Percentiles rank a stretch among this genome's conserved stretches.
phyloP scores from a whole-genome alignment of 495 filamentous ascomycete genomes.

The Rhypophila decipiens region DNA sequence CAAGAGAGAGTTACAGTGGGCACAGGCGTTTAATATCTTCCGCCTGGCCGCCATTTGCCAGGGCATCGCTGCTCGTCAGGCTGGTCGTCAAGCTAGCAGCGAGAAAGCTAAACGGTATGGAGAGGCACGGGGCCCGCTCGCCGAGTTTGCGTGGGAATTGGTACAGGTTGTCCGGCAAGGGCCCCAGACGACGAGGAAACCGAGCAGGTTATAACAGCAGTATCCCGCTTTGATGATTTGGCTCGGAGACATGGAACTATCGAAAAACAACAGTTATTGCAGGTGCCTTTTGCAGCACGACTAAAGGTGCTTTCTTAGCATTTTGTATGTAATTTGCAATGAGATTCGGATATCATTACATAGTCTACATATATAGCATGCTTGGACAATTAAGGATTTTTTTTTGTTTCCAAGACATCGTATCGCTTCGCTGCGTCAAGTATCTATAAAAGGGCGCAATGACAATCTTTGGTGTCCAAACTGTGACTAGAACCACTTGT shows the following conservation, averaged over 20 bases:
- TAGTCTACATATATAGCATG: too few relatives aligned
- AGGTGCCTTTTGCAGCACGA: too few relatives aligned
- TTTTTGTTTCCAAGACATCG: too few relatives aligned
- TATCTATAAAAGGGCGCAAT: too few relatives aligned
- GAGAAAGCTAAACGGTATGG: constrained; percentile 69
- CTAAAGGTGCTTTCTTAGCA: too few relatives aligned
- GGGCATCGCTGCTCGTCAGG: constrained; percentile 83
- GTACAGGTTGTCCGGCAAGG: constrained; percentile 14
- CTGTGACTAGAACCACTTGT: too few relatives aligned
- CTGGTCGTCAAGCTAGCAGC: constrained; percentile 84
- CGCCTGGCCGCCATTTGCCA: constrained; percentile 78
- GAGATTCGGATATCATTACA: too few relatives aligned
- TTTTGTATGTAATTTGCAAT: too few relatives aligned
- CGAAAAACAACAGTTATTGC: background rate
- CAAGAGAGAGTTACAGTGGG: constrained; percentile 60
- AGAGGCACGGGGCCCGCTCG: constrained; percentile 57
- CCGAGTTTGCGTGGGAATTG: constrained; percentile 67
- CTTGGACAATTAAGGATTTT: too few relatives aligned
- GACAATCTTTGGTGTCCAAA: too few relatives aligned
- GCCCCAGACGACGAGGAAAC: constrained; percentile 7
- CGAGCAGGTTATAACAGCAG: constrained; percentile 6
- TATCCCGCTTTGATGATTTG: background rate
- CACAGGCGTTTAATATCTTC: constrained; percentile 52
- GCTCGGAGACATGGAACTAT: background rate
- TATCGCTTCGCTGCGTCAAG: too few relatives aligned